Percentiles rank a stretch among this genome's conserved stretches.
Conservation (phyloP, 78 protist species). For the Dictyostelium purpureum region DNA sequence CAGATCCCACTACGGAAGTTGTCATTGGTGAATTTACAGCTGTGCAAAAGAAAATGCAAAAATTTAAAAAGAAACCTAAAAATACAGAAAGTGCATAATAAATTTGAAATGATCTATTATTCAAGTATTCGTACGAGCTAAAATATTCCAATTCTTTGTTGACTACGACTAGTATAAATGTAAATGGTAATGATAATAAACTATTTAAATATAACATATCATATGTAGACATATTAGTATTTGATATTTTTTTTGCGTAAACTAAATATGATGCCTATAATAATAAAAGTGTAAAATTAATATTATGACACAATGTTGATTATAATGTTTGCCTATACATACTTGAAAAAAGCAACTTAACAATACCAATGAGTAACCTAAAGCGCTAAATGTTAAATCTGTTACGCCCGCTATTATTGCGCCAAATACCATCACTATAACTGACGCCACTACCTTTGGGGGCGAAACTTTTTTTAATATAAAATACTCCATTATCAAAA, state of each 20-base stretch:
- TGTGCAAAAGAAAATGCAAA: slow-evolving; percentile 66
- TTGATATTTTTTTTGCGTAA: slow-evolving; percentile 40
- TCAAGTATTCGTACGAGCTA: neutral
- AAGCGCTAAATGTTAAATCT: slow-evolving; percentile 37
- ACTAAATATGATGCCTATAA: slow-evolving; percentile 51
- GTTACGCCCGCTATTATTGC: slow-evolving; percentile 57
- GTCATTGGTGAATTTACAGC: slow-evolving; percentile 64
- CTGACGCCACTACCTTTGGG: slow-evolving; percentile 19
- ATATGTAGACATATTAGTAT: slow-evolving; percentile 30
- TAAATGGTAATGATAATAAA: slow-evolving; percentile 46
- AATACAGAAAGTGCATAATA: slow-evolving; percentile 24
- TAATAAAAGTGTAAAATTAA: neutral
- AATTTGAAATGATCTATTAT: slow-evolving; percentile 20
- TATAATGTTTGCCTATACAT: neutral
- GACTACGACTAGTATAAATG: neutral
- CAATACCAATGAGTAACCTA: slow-evolving; percentile 40
- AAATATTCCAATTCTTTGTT: slow-evolving; percentile 23
- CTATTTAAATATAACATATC: slow-evolving; percentile 69
- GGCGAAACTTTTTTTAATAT: slow-evolving; percentile 54
- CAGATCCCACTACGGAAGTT: slow-evolving; percentile 52
- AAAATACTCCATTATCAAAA: slow-evolving; percentile 57
- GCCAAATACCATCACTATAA: slow-evolving; percentile 58
- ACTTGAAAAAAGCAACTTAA: slow-evolving; percentile 64
- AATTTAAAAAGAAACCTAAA: slow-evolving; percentile 57
- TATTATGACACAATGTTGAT: neutral